These are phyloP conservation scores for Scortechinia acanthostroma DNA, from an alignment of 2,329 filamentous ascomycete genomes.

Conservation along the genomic window DNA sequence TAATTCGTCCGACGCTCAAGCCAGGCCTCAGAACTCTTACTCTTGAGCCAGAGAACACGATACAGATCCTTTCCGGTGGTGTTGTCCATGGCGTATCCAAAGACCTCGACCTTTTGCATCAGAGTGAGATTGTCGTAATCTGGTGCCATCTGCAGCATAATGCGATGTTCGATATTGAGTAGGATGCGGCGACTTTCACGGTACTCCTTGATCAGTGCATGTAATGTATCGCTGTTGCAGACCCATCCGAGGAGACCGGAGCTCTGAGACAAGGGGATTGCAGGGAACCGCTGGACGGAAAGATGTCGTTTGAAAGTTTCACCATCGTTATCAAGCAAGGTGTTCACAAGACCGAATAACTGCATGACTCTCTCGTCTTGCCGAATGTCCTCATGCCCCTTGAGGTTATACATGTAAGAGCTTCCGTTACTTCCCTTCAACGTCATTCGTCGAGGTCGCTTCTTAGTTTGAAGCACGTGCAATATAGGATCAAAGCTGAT, in stretches of 20 bases:
- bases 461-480: constrained; percentile 91
- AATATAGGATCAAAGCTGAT: constrained; percentile 84
- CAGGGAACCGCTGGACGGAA: constrained; percentile 89
- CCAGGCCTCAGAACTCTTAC: constrained; percentile 96
- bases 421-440: constrained; percentile 83
- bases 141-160: constrained; percentile 99
- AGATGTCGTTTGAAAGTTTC: constrained; percentile 96
- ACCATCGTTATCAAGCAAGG: constrained; percentile 82
- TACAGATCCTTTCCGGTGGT: constrained; percentile 98
- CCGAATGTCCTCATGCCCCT: constrained; percentile 98
- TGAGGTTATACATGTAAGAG: constrained; percentile 81
- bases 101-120: constrained; percentile 99
- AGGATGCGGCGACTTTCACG: constrained; percentile 94
- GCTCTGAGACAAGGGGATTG: constrained; percentile 93
- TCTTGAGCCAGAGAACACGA: constrained; percentile 96
- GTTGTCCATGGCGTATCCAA: constrained; percentile 97
- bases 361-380: constrained; percentile 99
- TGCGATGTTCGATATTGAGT: constrained; percentile 97
- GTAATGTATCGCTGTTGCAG: constrained; percentile 92
- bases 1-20: constrained; percentile 97
- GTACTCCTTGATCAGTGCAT: constrained; percentile 94
- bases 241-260: constrained; percentile 95
- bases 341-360: constrained; percentile 95
- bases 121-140: constrained; percentile 97
- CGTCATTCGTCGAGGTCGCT: constrained; percentile 82